phyloP scores from a whole-genome alignment of 371 early-diverging fungal species.

The Syncephalis plumigaleata region DNA sequence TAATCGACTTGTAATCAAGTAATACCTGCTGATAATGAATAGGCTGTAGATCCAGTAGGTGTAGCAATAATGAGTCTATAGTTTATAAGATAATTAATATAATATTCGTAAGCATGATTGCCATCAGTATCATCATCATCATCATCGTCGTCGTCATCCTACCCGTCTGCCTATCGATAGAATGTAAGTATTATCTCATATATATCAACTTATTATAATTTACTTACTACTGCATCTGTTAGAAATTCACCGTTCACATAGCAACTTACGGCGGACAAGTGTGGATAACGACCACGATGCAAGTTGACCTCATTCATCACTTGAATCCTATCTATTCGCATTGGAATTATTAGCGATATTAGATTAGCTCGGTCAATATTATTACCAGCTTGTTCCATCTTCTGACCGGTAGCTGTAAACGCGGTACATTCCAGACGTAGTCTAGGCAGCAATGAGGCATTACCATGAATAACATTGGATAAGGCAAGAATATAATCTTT shows the following conservation, averaged over 20 bases:
- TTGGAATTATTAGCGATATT: no score
- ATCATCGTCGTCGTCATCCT: slow-evolving; percentile 1
- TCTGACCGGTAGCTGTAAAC: slow-evolving; percentile 27
- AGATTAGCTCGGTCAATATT: background rate
- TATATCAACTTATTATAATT: slow-evolving; percentile 8
- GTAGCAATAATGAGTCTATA: slow-evolving; percentile 67
- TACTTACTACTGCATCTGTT: slow-evolving; percentile 72
- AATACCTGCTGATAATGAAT: slow-evolving; percentile 68
- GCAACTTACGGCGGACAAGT: slow-evolving; percentile 60
- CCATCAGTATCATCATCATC: background rate
- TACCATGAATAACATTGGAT: slow-evolving; percentile 33
- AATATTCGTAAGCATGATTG: no score
- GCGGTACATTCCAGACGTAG: slow-evolving; percentile 59
- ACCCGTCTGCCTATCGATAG: slow-evolving; percentile 43
- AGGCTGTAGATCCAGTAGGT: slow-evolving; percentile 92
- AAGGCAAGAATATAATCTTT: slow-evolving; percentile 36
- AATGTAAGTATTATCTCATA: slow-evolving; percentile 19
- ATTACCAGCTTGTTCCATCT: slow-evolving; percentile 18
- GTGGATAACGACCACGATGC: slow-evolving; percentile 59
- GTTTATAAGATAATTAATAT: background rate
- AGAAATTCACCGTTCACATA: slow-evolving; percentile 59
- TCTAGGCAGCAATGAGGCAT: slow-evolving; percentile 41
- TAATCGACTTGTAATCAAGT: background rate
- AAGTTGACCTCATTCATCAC: slow-evolving; percentile 1
- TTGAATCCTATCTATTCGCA: background rate